Conservation (phyloP, 805 yeast species). For the Osmozyma mogii region DNA sequence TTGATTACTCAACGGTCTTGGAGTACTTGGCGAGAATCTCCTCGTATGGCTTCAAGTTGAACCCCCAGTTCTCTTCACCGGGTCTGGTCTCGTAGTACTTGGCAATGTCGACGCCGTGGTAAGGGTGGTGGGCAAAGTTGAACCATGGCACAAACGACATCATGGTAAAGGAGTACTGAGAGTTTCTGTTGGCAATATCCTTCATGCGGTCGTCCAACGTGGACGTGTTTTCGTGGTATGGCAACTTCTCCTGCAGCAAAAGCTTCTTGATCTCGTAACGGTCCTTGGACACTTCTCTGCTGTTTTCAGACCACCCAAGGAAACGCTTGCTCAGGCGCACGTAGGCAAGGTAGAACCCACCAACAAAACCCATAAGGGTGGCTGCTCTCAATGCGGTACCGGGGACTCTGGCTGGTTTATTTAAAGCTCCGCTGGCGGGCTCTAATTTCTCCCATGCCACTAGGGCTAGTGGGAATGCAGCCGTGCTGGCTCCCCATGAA, state of each 20-base stretch:
- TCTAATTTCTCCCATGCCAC: constrained; percentile 37
- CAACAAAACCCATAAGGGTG: constrained; percentile 53
- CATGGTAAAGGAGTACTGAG: constrained; percentile 58
- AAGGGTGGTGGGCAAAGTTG: constrained; percentile 72
- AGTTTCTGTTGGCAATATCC: constrained; percentile 69
- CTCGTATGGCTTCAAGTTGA: constrained; percentile 42
- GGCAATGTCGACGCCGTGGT: constrained; percentile 65
- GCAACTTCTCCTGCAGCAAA: constrained; percentile 55
- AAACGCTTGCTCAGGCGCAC: constrained; percentile 61
- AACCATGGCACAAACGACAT: constrained; percentile 71
- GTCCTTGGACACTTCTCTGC: constrained; percentile 62
- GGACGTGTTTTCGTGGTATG: constrained; percentile 54
- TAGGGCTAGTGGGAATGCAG: constrained; percentile 34
- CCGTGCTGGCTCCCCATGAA: constrained; percentile 36
- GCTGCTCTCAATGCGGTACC: constrained; percentile 52
- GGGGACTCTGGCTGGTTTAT: constrained; percentile 44
- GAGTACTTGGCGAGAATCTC: constrained; percentile 32
- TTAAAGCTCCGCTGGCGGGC: constrained; percentile 34
- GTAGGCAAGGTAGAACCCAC: constrained; percentile 72
- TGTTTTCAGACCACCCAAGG: constrained; percentile 71
- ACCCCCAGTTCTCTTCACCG: constrained; percentile 55
- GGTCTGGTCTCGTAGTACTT: constrained; percentile 40
- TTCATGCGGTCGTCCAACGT: constrained; percentile 59
- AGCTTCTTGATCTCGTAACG: constrained; percentile 64
- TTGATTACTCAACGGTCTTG: constrained; percentile 10